Base-by-base conservation (phyloP, 2,329 filamentous ascomycete genomes). In the Aspergillus oerlinghausenensis region DNA sequence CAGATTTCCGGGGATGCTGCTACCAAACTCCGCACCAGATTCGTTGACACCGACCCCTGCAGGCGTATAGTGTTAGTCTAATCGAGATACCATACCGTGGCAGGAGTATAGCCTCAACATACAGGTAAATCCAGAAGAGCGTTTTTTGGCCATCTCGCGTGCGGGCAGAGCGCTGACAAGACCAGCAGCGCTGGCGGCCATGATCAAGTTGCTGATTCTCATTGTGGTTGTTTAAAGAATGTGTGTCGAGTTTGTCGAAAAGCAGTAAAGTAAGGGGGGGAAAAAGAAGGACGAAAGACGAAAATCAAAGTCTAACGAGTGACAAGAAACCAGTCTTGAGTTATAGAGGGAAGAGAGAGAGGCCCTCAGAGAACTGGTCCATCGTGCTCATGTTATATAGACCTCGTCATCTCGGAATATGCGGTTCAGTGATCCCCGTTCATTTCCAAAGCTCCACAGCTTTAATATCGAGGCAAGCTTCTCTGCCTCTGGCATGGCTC, bases 21-120 rank as follows among this genome's bases (percentile, higher is more conserved):
- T 73, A 25, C 86, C 86, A 56, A 89, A 89, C 68, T 89, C 87
- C 49, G 83, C 85, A 49, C 84, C 83, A 19, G 82, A 81, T 66
- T 85, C 78, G 62, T 80, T 82, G 64, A 79, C 70, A 5, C 80
- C 80, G 50, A 81, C 76, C 67, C 69, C 69, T 70, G 43, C 42
- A 45, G 19, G 21, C 14, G 11, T 45, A 14, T 19, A 45, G 19
- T 45, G 42, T 45, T 45, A 45, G 21, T 21, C n/a, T 21, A 45
- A 21, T 45, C 19, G 4, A 21, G 19, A 45, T 45, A 10, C 21
- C 40, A 21, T 11, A 19, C 21, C 42, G 11, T 6, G n/a, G 21
- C 10, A 23, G 42, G 32, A 35, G 5, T 8, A 43, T 45, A 19
- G n/a, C 8, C 11, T 14, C n/a, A 14, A 53, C 48, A 42, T 55